Base-by-base conservation (phyloP, 2,329 filamentous ascomycete genomes). In the Zymoseptoria pseudotritici region DNA sequence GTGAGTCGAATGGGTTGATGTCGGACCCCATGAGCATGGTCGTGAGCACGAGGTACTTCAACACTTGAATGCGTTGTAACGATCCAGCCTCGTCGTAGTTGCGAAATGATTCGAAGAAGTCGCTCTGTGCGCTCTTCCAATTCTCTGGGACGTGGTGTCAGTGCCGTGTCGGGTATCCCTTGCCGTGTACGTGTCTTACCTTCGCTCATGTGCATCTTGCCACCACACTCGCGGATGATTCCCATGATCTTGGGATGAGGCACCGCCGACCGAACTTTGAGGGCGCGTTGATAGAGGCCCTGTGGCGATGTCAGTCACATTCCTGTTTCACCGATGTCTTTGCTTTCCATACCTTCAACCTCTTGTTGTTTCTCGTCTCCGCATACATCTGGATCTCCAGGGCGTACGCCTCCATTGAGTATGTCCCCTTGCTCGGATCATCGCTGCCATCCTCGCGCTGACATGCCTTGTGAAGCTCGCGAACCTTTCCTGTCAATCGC, bases 171-270 rank as follows among this genome's bases (percentile, higher is more conserved):
- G 50, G 54, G 54, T 26, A 60, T 61, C 60, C 63, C 66, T 72
- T 75, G 59, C 61, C 54, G 55, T 22, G 21, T 50, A 50, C 46
- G 4, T 24, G 20, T 26, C 78, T 70, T 74, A 76, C 78, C 78
- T 80, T 99, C 94, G 74, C 90, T 94, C 94, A 99, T 97, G 79
- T 97, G 92, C 94, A 99, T 99, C 81, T 99, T 99, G 69, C 94
- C 94, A 70, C 94, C 94, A 73, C 94, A 99, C 78, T 99, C 94
- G 58, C 93, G 88, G 72, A 99, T 99, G 74, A 99, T 93, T 56
- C 94, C 94, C 91, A 97, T 97, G 74, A 99, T 96, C 78, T 96
- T 96, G 61, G 94, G 94, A 77, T 99, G 94, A 49, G 94, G 93
- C 11, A 99, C 94, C 0, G 94, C 94, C n/a, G 94, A 97, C 63